A percentile compares a stretch with the other conserved stretches of the same genome.
Conservation (phyloP, 2,329 filamentous ascomycete species). For the Teratosphaeriaceae sp. region DNA sequence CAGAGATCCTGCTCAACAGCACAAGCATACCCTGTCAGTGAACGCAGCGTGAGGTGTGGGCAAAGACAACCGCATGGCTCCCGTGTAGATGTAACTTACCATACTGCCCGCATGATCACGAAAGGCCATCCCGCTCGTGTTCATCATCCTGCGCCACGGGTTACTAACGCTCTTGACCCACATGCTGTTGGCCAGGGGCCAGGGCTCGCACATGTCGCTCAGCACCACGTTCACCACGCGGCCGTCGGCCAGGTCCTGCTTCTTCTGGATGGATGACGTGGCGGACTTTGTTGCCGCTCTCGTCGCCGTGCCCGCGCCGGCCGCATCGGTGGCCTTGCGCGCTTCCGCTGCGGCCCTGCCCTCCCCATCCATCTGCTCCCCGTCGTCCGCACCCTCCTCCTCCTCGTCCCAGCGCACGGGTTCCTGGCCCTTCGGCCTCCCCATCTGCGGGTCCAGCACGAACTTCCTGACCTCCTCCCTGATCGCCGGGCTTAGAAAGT, state of each 20-base stretch:
- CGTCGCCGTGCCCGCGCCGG: no score
- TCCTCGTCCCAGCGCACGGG: slow-evolving; percentile 21
- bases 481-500: slow-evolving; percentile 74
- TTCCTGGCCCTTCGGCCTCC: slow-evolving; percentile 37
- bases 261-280: slow-evolving; percentile 18
- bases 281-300: slow-evolving; percentile 12
- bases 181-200: slow-evolving; percentile 72
- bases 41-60: no score
- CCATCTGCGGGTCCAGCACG: slow-evolving; percentile 57
- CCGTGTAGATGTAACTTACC: no score
- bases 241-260: slow-evolving; percentile 30
- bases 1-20: slow-evolving; percentile 67
- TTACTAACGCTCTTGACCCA: slow-evolving; percentile 88
- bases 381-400: slow-evolving; percentile 27
- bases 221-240: slow-evolving; percentile 82
- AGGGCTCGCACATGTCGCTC: slow-evolving; percentile 99
- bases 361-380: slow-evolving; percentile 35
- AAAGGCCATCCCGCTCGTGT: slow-evolving; percentile 83
- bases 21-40: no score
- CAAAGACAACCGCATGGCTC: no score
- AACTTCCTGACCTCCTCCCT: slow-evolving; percentile 71
- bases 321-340: not conserved
- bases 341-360: slow-evolving; percentile 43
- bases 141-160: slow-evolving; percentile 98
- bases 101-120: slow-evolving; percentile 91